Percentiles rank a stretch among this genome's conserved stretches.
Evolutionary conservation across 345 rosid species (phyloP).

Genomic region (Lepidium africanum): DNA sequence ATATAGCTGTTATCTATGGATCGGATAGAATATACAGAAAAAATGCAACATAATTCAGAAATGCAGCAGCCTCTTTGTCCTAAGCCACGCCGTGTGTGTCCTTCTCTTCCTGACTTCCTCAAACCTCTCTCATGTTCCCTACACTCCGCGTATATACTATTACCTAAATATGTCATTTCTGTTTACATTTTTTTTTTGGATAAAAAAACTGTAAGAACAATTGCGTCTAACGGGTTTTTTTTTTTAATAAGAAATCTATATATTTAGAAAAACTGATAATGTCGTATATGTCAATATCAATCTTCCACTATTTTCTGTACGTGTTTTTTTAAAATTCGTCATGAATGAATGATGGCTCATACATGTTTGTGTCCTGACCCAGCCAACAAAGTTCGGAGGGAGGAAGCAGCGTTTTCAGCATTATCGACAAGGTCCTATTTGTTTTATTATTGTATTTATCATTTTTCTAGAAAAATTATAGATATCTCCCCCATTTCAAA

Average conservation of each 20-base stretch:
- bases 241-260: no score
- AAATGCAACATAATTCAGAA: constrained; percentile 44
- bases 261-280: no score
- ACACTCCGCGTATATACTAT: constrained; percentile 28
- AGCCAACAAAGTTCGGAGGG: constrained; percentile 42
- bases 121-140: constrained; percentile 46
- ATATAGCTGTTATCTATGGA: neutral
- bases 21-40: neutral
- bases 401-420: constrained; percentile 34
- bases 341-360: neutral
- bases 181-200: neutral
- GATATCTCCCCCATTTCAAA: neutral
- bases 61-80: constrained; percentile 54
- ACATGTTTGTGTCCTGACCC: constrained; percentile 12
- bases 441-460: constrained; percentile 5
- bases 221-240: no score
- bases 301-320: neutral
- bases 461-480: neutral
- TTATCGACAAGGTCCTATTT: constrained; percentile 40
- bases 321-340: neutral
- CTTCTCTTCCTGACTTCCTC: constrained; percentile 54
- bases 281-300: neutral
- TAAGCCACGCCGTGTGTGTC: constrained; percentile 54
- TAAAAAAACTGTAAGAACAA: neutral
- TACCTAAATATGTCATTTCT: neutral